Evolutionary conservation across 2,329 filamentous ascomycete species (phyloP), one percentile per base, ranked within the genome.

Genomic region (Aureobasidium pullulans): DNA sequence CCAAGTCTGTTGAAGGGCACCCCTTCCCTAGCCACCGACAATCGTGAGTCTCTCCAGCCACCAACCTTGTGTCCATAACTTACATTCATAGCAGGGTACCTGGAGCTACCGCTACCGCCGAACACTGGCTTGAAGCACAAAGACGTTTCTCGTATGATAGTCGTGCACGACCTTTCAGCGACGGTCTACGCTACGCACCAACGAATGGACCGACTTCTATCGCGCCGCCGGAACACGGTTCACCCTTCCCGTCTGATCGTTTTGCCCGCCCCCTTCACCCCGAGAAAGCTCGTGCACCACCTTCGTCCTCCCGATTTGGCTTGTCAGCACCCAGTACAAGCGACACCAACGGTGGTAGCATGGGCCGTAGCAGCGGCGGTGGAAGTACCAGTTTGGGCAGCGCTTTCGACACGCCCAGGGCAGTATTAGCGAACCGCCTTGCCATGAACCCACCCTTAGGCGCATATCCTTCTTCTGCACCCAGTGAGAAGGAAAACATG

Each of bases 401-500:
- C 32, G 54, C 31, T 10, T 48, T 57, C 19, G 43, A 48, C 54
- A 48, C 54, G n/a, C 43, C 54, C 10, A 37, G 54, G 48, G 23
- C 43, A 8, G 23, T 48, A n/a, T 7, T 47, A 2, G 15, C 34
- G 13, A 39, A 9, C 19, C 43, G 44, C 15, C 7, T 44, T 16
- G 39, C 46, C 37, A 43, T 49, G 44, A 49, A 47, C 9, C 23
- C 54, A 32, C 54, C 43, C 5, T 15, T 42, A 3, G 28, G 44
- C 5, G 10, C 46, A 4, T 59, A 59, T 42, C 56, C 37, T 44
- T 19, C 31, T 36, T 19, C 57, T n/a, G 66, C 58, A 60, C 47
- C 62, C 60, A 56, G 85, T 1, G 90, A 96, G 70, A 94, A 94
- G 73, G 88, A 95, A 62, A 90, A 94, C 71, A 97, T 97, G 93